Evolutionary conservation across 2,329 filamentous ascomycete species (phyloP).

Genomic region (Tolypocladium ovalisporum): DNA sequence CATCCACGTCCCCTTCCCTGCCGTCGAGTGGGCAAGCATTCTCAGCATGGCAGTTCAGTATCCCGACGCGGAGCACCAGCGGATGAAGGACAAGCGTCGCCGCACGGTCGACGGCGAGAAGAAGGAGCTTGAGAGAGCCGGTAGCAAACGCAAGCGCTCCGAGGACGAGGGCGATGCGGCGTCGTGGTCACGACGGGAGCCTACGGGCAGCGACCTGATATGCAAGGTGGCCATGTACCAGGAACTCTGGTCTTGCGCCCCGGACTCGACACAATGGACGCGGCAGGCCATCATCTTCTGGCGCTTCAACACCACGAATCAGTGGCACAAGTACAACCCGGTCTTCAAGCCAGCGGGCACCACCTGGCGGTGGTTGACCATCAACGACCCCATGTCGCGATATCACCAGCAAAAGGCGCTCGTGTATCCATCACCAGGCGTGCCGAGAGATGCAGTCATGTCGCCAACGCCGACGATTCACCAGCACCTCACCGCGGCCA

Average conservation of each 20-base stretch:
- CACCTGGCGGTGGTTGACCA: slow-evolving; percentile 51
- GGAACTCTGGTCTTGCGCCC: slow-evolving; percentile 48
- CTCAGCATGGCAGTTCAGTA: slow-evolving; percentile 45
- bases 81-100: slow-evolving; percentile 24
- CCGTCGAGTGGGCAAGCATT: slow-evolving; percentile 46
- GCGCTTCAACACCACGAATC: slow-evolving; percentile 46
- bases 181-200: slow-evolving; percentile 26
- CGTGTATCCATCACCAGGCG: slow-evolving; percentile 21
- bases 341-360: slow-evolving; percentile 42
- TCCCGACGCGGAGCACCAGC: slow-evolving; percentile 30
- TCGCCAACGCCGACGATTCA: slow-evolving; percentile 38
- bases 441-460: slow-evolving; percentile 36
- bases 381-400: slow-evolving; percentile 47
- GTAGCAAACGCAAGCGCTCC: slow-evolving; percentile 28
- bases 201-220: slow-evolving; percentile 44
- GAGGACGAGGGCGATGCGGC: slow-evolving; percentile 29
- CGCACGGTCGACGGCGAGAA: slow-evolving; percentile 22
- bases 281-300: slow-evolving; percentile 52
- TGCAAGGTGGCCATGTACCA: slow-evolving; percentile 56
- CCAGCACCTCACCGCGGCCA: slow-evolving; percentile 41
- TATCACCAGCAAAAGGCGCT: slow-evolving; percentile 41
- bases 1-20: slow-evolving; percentile 46
- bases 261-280: slow-evolving; percentile 36
- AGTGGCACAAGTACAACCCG: slow-evolving; percentile 37
- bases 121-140: slow-evolving; percentile 21